A percentile compares a stretch with the other conserved stretches of the same genome.
Conservation (phyloP, 2,329 filamentous ascomycete genomes). For the Venturia oleaginea region DNA sequence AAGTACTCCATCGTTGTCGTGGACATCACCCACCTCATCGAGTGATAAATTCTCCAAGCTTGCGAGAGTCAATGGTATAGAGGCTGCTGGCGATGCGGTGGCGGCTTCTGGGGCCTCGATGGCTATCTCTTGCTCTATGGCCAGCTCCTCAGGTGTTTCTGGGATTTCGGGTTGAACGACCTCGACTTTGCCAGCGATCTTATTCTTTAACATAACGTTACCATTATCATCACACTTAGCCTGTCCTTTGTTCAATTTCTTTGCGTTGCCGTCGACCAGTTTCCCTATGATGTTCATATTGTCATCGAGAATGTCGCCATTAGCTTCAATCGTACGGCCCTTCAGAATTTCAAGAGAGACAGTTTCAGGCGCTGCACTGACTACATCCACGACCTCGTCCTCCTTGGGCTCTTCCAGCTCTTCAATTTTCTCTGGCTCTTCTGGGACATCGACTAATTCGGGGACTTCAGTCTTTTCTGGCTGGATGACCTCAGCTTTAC, state of each 20-base stretch:
- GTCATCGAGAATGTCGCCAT: slow-evolving; percentile 45
- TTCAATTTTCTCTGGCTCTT: not conserved
- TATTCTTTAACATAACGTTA: slow-evolving; percentile 34
- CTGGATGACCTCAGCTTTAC: slow-evolving; percentile 25
- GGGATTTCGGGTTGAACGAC: not conserved
- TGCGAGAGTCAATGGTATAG: slow-evolving; percentile 28
- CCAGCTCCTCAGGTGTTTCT: not conserved
- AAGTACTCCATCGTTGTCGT: slow-evolving; percentile 36
- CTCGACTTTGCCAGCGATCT: not conserved
- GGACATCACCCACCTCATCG: slow-evolving; percentile 43
- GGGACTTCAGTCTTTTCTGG: not conserved
- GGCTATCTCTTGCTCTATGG: not conserved
- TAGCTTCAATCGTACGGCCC: slow-evolving; percentile 50
- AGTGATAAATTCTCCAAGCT: slow-evolving; percentile 39
- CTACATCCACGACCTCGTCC: slow-evolving; percentile 22
- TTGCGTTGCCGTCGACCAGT: slow-evolving; percentile 10
- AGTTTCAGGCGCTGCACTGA: slow-evolving; percentile 18
- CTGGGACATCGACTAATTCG: slow-evolving; percentile 24
- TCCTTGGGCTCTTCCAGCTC: not conserved
- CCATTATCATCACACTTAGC: slow-evolving; percentile 42
- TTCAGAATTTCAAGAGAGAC: slow-evolving; percentile 41
- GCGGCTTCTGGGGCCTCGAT: not conserved
- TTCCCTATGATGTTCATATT: slow-evolving; percentile 16
- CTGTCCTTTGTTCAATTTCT: slow-evolving; percentile 38
- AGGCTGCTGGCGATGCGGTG: slow-evolving; percentile 29